Base-by-base conservation (phyloP, 2,329 filamentous ascomycete genomes). In the Ophiostoma montium region DNA sequence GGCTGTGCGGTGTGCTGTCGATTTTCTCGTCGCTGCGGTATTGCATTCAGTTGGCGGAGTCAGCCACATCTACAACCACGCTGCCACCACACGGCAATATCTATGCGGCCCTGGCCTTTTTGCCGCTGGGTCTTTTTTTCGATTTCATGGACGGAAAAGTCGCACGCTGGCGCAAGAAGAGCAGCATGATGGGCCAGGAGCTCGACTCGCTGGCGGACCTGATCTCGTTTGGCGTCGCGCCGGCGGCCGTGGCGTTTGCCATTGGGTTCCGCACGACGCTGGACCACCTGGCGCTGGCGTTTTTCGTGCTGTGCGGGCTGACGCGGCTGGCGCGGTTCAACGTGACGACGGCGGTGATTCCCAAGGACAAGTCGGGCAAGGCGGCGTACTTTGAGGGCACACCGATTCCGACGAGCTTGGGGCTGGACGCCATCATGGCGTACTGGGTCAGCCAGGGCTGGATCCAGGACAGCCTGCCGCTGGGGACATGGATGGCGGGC, bases 61-160 rank as follows among this genome's bases (percentile, higher is more conserved):
- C n/a, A 10, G 27, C 45, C 2, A 18, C 45, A 11, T 12, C 12
- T 33, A 5, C 19, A 5, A 35, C 30, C 8, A 18, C 8, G 3
- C 74, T 83, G 9, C 62, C 72, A 52, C 70, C 83, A 49, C 71
- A 78, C 57, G 71, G 70, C 47, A 83, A 87, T 58, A 70, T 95
- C 49, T 96, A 86, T 76, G 69, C 82, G 32, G 89, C 92, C 2
- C 78, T 98, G 45, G 78, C 71, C 5, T 86, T 95, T 65, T 84
- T 96, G 66, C 90, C 90, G 0, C 86, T 95, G 52, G 89, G 88
- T 5, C 72, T 96, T 12, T 95, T 96, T 71, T 96, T 96, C 65
- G 92, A 98, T 66, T 94, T 95, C 62, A 87, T 96, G 75, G 92
- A 98, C 65, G 92, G 92, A 62, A 92, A 89, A 63, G 89, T 98